A percentile compares a stretch with the other conserved stretches of the same genome.
These are phyloP conservation scores for Apostasia ramifera DNA, from an alignment of 106 monocot species.

Conservation along the genomic window DNA sequence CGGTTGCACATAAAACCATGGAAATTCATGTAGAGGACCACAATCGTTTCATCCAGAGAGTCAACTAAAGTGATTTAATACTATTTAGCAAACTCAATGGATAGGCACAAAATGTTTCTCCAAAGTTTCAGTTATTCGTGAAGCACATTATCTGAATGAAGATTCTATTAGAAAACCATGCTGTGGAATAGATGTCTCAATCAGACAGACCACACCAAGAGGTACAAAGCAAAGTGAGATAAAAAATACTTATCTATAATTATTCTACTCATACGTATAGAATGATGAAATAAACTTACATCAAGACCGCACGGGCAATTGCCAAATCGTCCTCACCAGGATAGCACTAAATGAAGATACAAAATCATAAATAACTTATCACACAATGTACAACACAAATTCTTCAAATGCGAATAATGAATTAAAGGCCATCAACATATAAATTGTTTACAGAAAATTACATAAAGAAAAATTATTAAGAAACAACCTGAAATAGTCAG, in stretches of 20 bases:
- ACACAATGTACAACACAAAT: no score
- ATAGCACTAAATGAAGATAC: slow-evolving; percentile 55
- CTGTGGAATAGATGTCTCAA: not conserved
- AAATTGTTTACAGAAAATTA: no score
- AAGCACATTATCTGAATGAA: not conserved
- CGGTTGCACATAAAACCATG: not conserved
- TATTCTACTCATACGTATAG: not conserved
- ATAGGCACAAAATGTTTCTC: no score
- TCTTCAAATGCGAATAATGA: no score
- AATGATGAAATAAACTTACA: slow-evolving; percentile 52
- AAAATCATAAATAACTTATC: not conserved
- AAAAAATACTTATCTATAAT: not conserved
- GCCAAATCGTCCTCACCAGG: slow-evolving; percentile 95
- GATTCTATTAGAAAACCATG: not conserved
- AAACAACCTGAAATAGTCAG: no score
- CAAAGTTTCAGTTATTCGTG: no score
- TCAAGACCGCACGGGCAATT: slow-evolving; percentile 78
- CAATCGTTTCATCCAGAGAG: no score
- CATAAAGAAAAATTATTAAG: no score
- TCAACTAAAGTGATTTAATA: no score
- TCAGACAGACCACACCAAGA: not conserved
- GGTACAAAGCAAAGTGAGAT: not conserved
- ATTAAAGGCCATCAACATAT: no score
- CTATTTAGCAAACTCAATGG: no score
- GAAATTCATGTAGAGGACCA: not conserved